Percentiles rank a stretch among this genome's conserved stretches.
These are phyloP conservation scores for Geotrichum citri-aurantii DNA, from an alignment of 1,139 yeast species.

Conservation along the genomic window DNA sequence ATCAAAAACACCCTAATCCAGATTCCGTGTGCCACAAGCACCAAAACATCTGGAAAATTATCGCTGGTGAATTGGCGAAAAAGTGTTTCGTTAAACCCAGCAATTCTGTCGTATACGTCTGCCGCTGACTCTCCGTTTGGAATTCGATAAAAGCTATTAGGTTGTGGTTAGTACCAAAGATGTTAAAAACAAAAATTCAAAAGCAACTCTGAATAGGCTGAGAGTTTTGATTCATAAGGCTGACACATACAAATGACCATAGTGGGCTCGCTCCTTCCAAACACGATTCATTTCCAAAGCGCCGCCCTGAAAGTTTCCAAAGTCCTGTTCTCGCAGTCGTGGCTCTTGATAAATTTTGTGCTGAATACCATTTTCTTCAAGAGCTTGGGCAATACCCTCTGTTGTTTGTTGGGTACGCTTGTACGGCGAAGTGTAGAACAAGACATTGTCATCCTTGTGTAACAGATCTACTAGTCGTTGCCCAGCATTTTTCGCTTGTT, in stretches of 20 bases:
- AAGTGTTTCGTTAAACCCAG: constrained; percentile 81
- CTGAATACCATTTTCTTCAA: constrained; percentile 42
- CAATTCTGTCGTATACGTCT: constrained; percentile 84
- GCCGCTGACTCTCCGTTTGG: constrained; percentile 96
- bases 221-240: not conserved
- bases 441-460: constrained; percentile 44
- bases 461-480: constrained; percentile 48
- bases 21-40: constrained; percentile 85
- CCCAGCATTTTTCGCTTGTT: constrained; percentile 62
- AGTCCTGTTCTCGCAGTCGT: constrained; percentile 86
- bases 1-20: constrained; percentile 88
- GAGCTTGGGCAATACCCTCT: constrained; percentile 56
- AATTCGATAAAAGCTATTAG: constrained; percentile 60
- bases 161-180: not conserved
- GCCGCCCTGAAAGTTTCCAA: constrained; percentile 79
- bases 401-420: constrained; percentile 76
- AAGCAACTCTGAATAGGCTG: not conserved
- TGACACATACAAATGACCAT: constrained; percentile 61
- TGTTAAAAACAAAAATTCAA: not conserved
- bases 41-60: constrained; percentile 65
- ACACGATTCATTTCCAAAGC: constrained; percentile 70
- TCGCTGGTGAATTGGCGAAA: constrained; percentile 70
- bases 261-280: constrained; percentile 77
- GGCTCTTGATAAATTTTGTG: constrained; percentile 74
- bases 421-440: constrained; percentile 82